phyloP scores from a whole-genome alignment of 805 yeast genomes.

The Ogataea trehaloabstinens region DNA sequence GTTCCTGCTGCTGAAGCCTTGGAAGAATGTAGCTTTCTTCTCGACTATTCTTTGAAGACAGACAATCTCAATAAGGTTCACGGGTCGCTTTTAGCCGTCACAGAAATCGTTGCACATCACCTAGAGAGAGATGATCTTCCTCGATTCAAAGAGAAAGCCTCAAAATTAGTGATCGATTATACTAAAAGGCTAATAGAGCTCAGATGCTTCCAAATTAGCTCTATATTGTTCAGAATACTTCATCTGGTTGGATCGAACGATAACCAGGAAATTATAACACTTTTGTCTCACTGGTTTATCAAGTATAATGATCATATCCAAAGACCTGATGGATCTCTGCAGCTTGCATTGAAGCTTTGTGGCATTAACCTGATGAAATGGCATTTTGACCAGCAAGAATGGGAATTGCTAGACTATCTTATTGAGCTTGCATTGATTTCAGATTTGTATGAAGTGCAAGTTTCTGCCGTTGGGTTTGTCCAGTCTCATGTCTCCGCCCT shows the following conservation, averaged over 20 bases:
- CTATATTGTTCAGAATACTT: constrained; percentile 22
- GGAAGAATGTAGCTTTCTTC: constrained; percentile 25
- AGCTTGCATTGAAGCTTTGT: constrained; percentile 40
- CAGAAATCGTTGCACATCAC: constrained; percentile 29
- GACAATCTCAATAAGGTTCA: constrained; percentile 49
- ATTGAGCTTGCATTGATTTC: constrained; percentile 38
- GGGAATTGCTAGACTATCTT: constrained; percentile 26
- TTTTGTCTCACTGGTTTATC: constrained; percentile 37
- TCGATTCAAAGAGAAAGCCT: constrained; percentile 19
- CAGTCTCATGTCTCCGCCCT: constrained; percentile 1
- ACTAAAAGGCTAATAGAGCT: constrained; percentile 15
- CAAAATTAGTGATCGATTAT: constrained; percentile 27
- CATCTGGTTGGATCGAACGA: constrained; percentile 1
- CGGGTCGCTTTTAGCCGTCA: constrained; percentile 55
- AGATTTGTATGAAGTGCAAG: constrained; percentile 43
- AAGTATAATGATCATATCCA: constrained; percentile 25
- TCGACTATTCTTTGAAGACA: constrained; percentile 4
- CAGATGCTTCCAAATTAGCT: constrained; percentile 21
- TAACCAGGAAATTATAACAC: constrained; percentile 11
- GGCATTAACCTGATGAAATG: constrained; percentile 30
- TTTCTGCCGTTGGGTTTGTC: constrained; percentile 38
- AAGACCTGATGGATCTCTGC: constrained; percentile 48
- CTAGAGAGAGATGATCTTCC: constrained; percentile 27
- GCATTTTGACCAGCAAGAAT: constrained; percentile 13
- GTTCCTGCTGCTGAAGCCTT: constrained; percentile 32